phyloP scores from a whole-genome alignment of 345 rosid genomes.

The Rhizophora mangle region DNA sequence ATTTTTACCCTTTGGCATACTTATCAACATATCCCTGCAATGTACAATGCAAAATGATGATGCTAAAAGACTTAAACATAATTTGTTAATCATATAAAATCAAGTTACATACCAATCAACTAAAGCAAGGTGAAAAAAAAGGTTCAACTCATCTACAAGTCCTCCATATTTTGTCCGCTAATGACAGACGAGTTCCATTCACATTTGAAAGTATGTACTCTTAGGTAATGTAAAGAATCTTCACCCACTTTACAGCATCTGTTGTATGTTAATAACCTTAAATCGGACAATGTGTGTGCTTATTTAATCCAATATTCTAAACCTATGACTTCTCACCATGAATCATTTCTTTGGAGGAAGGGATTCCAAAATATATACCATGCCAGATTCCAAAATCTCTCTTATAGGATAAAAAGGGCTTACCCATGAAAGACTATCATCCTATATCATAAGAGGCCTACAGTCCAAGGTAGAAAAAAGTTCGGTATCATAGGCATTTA shows the following conservation, averaged over 20 bases:
- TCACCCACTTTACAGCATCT: neutral
- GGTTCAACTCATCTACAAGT: neutral
- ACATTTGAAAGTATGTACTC: neutral
- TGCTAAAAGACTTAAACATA: neutral
- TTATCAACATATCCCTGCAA: slow-evolving; percentile 86
- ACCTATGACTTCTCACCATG: neutral
- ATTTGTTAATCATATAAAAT: neutral
- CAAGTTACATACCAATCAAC: neutral
- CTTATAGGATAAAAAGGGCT: no score
- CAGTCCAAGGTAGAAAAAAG: no score
- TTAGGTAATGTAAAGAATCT: neutral
- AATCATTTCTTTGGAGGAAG: neutral
- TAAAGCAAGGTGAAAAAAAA: neutral
- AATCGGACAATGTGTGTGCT: no score
- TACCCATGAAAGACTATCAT: no score
- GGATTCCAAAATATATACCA: no score
- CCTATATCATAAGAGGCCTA: no score
- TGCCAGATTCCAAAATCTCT: no score
- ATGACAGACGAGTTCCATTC: neutral
- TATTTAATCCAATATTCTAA: neutral
- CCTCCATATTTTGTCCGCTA: neutral
- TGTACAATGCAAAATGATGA: neutral
- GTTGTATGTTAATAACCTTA: no score
- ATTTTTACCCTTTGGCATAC: slow-evolving; percentile 61
- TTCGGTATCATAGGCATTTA: no score